Percentiles rank a stretch among this genome's conserved stretches.
phyloP scores from a whole-genome alignment of 257 asterid species.

The Solanum virginianum region DNA sequence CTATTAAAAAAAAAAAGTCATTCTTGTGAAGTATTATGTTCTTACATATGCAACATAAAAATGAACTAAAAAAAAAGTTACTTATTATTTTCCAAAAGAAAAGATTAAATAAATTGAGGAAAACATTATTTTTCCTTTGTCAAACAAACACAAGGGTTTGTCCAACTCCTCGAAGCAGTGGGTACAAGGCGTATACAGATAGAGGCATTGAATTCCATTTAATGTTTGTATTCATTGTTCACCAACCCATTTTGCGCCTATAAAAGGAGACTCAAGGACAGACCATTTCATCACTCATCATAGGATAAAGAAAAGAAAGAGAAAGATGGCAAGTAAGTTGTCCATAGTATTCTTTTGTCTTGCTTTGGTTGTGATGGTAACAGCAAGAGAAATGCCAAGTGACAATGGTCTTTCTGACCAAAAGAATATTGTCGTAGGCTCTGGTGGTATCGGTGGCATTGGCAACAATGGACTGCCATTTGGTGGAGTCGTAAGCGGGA shows the following conservation, averaged over 20 bases:
- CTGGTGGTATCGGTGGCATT: slow-evolving; percentile 4
- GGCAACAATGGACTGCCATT: neutral
- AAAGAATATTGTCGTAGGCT: slow-evolving; percentile 19
- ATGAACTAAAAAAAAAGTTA: neutral
- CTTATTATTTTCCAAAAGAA: neutral
- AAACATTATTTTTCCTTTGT: neutral
- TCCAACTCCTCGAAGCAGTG: neutral
- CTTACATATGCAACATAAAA: neutral
- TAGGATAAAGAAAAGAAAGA: neutral
- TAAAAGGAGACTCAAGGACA: neutral
- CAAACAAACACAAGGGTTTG: neutral
- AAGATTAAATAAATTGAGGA: neutral
- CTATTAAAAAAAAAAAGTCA: too few relatives aligned
- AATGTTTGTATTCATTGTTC: neutral
- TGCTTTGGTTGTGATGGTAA: slow-evolving; percentile 9
- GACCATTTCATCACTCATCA: neutral
- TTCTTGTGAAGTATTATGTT: neutral
- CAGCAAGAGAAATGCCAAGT: slow-evolving; percentile 21
- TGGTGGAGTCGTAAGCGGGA: slow-evolving; percentile 2
- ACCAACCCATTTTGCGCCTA: neutral
- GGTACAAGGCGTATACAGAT: neutral
- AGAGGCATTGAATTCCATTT: slow-evolving; percentile 9
- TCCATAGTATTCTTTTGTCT: slow-evolving; percentile 1
- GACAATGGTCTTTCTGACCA: slow-evolving; percentile 21
- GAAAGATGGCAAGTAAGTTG: slow-evolving; percentile 13